Base-by-base conservation (phyloP, 208 protist genomes). In the Trypanosoma avium region DNA sequence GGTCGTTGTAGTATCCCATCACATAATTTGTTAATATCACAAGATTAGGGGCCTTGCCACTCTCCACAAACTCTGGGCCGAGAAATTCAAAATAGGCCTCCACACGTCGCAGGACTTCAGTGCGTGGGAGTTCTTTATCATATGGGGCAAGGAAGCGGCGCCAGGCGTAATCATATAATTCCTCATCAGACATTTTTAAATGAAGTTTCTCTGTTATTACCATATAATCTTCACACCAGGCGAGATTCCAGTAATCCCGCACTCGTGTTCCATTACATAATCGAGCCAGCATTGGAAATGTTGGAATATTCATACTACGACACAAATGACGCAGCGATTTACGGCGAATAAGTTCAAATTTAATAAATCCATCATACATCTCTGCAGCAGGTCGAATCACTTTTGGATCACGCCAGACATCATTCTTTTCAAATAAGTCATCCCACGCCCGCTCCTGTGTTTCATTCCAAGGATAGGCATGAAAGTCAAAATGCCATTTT, bases 1-100 rank as follows among this genome's bases (percentile, higher is more conserved):
- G 89, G 70, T 97, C 92, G 69, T 96, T 95, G 81, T 95, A 97
- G 84, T 95, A 95, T 26, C 89, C 92, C 36, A 95, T 68, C 26
- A 90, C 84, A 73, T 94, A 97, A 70, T 87, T 90, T 54, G 82
- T 86, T 42, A 96, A 63, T 56, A 95, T 81, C 58, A 93, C 87
- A 57, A 96, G 69, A 77, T 96, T 96, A 26, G 91, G 91, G n/a
- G 88, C 75, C 70, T 91, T 92, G 57, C 88, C 91, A 57, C 93
- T 75, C 74, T 80, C 79, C 35, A 94, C 70, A 63, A 93, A 94
- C 64, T 89, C 82, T 33, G 70, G 76, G n/a, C 91, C 91, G 32
- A 96, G 81, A 68, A 96, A 91, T 36, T 73, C 70, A 73, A 84
- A 82, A 72, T 96, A 96, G 70, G 90, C 88, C 61, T 84, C 71